Evolutionary conservation across 331 rosid species (phyloP).

Genomic region (Cucumis variabilis): DNA sequence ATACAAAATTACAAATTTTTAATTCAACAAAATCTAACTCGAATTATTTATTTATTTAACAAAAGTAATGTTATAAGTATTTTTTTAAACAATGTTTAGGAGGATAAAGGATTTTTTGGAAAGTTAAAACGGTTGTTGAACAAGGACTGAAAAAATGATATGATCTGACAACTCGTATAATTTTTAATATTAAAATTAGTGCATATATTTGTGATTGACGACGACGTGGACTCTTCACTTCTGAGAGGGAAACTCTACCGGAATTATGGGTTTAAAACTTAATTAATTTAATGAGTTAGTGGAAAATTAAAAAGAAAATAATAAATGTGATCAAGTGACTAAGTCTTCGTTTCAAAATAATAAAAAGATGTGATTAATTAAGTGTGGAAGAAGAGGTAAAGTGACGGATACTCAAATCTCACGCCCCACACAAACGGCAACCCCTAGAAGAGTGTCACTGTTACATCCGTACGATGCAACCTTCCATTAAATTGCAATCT

Average conservation of each 20-base stretch:
- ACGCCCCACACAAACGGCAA: not conserved
- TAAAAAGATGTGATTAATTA: no score
- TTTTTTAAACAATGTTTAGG: no score
- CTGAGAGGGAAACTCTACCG: not conserved
- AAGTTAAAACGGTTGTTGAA: no score
- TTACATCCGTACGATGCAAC: not conserved
- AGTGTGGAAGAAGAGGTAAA: not conserved
- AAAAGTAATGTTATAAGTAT: no score
- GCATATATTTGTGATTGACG: not conserved
- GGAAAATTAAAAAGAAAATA: not conserved
- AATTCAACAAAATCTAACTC: no score
- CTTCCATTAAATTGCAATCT: not conserved
- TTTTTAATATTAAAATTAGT: not conserved
- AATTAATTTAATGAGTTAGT: not conserved
- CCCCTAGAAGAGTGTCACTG: not conserved
- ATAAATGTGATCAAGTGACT: not conserved
- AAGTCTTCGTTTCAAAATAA: no score
- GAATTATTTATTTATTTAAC: no score
- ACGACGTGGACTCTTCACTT: not conserved
- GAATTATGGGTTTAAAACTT: not conserved
- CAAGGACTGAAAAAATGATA: no score
- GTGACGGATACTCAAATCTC: not conserved
- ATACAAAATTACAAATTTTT: no score
- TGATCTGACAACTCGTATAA: no score
- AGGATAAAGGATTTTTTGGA: no score